Percentiles rank a stretch among this genome's conserved stretches.
These are phyloP conservation scores for Pseudogymnoascus sp. DNA, from an alignment of 2,329 filamentous ascomycete species.

Conservation along the genomic window DNA sequence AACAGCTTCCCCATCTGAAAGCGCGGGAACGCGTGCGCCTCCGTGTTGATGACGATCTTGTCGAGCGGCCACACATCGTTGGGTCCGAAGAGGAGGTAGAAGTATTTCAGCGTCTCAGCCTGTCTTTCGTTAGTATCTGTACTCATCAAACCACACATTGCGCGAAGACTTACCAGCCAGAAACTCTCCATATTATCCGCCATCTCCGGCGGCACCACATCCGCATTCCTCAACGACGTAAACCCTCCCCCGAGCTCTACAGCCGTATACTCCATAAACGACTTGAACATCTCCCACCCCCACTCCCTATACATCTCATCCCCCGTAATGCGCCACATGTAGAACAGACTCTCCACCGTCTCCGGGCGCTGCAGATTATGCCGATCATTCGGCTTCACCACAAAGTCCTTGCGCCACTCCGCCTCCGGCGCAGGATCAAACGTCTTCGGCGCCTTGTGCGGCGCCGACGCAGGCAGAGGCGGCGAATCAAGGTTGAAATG, in stretches of 20 bases:
- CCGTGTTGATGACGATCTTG: conserved; percentile 87
- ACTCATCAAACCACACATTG: background rate
- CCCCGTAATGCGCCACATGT: conserved; percentile 97
- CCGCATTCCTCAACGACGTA: conserved; percentile 70
- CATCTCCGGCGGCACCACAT: conserved; percentile 55
- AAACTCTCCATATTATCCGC: conserved; percentile 98
- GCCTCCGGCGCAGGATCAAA: conserved; percentile 46
- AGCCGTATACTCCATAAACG: conserved; percentile 77
- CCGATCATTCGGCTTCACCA: conserved; percentile 69
- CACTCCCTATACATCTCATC: conserved; percentile 84
- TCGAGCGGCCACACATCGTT: conserved; percentile 75
- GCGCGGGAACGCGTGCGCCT: conserved; percentile 81
- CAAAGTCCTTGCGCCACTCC: conserved; percentile 67
- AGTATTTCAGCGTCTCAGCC: conserved; percentile 96
- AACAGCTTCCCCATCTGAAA: conserved; percentile 75
- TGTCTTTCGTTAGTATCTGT: conserved; percentile 28
- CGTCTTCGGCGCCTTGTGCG: conserved; percentile 40
- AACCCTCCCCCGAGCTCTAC: conserved; percentile 73
- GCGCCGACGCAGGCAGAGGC: conserved; percentile 51
- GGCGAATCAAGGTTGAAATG: conserved; percentile 73
- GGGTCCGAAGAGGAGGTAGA: conserved; percentile 88
- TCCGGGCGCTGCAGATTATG: conserved; percentile 95
- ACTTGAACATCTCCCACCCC: conserved; percentile 98
- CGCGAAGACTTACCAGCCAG: conserved; percentile 64
- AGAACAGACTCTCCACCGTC: conserved; percentile 91